Evolutionary conservation across 306 rosid genomes (phyloP), one percentile per base, ranked within the genome.

Genomic region (Myrica gale): DNA sequence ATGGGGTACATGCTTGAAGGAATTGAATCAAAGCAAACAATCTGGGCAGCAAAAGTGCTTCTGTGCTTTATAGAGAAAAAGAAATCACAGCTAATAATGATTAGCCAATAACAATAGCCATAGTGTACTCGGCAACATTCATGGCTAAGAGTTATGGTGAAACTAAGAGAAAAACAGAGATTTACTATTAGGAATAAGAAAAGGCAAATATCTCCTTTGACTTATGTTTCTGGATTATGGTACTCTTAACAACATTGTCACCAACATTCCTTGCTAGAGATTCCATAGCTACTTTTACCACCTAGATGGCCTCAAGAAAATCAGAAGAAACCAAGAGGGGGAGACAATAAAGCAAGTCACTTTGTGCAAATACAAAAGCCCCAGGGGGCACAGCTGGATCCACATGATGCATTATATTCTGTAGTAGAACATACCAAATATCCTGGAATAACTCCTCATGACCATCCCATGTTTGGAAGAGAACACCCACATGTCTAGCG

Each of bases 381-480:
- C 69, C 7, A 1, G 8, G 9, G 0, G 10, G 23, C 19, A 57
- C 23, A 21, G 1, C 4, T 58, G 23, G 9, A 15, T 51, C 44
- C 42, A 68, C 20, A 69, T 43, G 17, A 70, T 73, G 61, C 74
- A 13, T 37, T 13, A 46, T 3, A 52, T 43, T 37, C 66, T 70
- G 53, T 11, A 56, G 72, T 45, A 78, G 16, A 76, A 86, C 97
- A 46, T 19, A 94, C 98, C 96, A 90, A 75, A 94, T 88, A 87
- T 94, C 98, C 56, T 87, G 87, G 83, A 94, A 94, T 71, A 94
- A 87, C 81, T 90, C 98, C 74, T 86, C 85, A 69, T 94, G 98
- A 20, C 97, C 98, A 84, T 90, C 97, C 98, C 97, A 91, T 56
- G 95, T 94, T 79, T 89, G 94, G 82, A 94, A 91, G 87, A 94